A percentile compares a stretch with the other conserved stretches of the same genome.
These are phyloP conservation scores for Podaxis sp. DNA, from an alignment of 768 basidiomycete genomes.

Conservation along the genomic window DNA sequence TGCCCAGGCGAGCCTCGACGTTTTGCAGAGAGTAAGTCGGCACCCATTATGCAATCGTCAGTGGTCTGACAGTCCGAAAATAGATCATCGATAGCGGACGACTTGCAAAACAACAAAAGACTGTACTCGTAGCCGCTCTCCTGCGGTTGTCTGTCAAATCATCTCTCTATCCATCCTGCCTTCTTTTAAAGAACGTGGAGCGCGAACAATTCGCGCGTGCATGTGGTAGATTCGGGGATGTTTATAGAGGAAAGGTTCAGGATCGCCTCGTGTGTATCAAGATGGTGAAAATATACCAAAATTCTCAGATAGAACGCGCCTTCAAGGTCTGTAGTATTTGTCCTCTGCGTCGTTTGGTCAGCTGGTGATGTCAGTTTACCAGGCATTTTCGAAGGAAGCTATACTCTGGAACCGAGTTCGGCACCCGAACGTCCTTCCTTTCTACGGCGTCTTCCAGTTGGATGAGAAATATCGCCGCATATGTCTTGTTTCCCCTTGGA, in stretches of 20 bases:
- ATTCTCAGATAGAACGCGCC: conserved; percentile 11
- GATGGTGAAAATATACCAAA: conserved; percentile 15
- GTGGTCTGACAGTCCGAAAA: not conserved
- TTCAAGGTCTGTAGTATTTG: conserved; percentile 11
- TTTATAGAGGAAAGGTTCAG: conserved; percentile 14
- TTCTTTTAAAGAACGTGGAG: not conserved
- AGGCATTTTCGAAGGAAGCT: conserved; percentile 24
- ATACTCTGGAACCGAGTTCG: conserved; percentile 22
- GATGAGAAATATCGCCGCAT: conserved; percentile 21
- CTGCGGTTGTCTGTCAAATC: conserved; percentile 5
- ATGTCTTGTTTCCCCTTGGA: conserved; percentile 31
- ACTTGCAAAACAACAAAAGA: not conserved
- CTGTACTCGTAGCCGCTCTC: conserved; percentile 1
- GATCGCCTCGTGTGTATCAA: conserved; percentile 16
- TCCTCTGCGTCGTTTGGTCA: not conserved
- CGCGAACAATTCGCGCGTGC: conserved; percentile 10
- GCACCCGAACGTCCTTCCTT: conserved; percentile 28
- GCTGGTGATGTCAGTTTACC: not conserved
- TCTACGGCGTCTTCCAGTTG: conserved; percentile 25
- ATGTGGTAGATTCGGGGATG: conserved; percentile 18
- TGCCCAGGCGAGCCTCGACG: conserved; percentile 1
- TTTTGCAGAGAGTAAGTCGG: conserved; percentile 3
- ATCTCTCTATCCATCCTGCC: conserved; percentile 4
- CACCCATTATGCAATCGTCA: not conserved
- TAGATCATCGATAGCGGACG: not conserved